Base-by-base conservation (phyloP, 805 yeast species). In the Candida coquimbonensis region DNA sequence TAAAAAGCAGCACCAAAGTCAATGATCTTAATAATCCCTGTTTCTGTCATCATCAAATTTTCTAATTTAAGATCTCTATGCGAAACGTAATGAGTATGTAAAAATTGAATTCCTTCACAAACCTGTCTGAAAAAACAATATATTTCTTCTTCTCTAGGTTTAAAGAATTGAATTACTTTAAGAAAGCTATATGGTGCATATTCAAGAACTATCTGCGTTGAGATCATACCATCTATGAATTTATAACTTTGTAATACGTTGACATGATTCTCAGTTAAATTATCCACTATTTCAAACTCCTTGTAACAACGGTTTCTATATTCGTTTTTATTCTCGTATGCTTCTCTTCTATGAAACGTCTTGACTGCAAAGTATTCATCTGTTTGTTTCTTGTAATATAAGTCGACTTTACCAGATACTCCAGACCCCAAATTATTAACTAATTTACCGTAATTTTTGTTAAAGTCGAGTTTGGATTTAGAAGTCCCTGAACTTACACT, bases 41-140 rank as follows among this genome's bases (percentile, higher is more conserved):
- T 62, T 4, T 65, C 66, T 37, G 77, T 78, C 27, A 91, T 85
- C 34, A 89, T 95, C 57, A 96, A 83, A 63, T 91, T 91, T 63
- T 91, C 98, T 43, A 91, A 73, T 62, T 91, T 91, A 49, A 91
- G 69, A 60, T 91, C 98, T 32, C 98, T 75, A 65, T 91, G 98
- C 1, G 96, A 93, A 39, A 91, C 71, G 2, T 93, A 95, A 63
- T 80, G 71, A 1, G 65, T 56, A 40, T 91, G 97, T 45, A 91
- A 63, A 63, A 83, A 87, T 6, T 64, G 54, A 4, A 88, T 86
- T 13, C 96, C 98, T 44, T 72, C 66, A 42, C 83, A 68, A 48
- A 90, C 74, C 61, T 91, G 97, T 57, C 77, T 80, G 62, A 89
- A 86, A 59, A 86, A 88, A 59, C 97, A 89, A 37, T 70, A 68